Evolutionary conservation across 83 land plant species (phyloP), one percentile per base, ranked within the genome.

Genomic region (Larix sibirica): DNA sequence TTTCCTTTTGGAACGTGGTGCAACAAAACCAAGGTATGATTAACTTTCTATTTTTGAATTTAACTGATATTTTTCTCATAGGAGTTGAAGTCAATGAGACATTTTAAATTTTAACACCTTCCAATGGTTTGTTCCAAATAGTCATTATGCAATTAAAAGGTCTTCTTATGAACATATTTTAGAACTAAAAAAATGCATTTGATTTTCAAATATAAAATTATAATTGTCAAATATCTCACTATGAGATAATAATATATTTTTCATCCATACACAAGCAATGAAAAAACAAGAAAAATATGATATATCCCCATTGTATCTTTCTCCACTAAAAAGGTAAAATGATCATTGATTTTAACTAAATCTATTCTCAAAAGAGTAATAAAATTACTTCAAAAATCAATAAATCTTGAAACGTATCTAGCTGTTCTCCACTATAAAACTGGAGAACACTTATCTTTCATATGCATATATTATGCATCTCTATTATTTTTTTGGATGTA

Each of bases 11-110:
- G 99, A 99, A 24, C 94, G 98, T 81, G 99, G 99, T 82, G 94
- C 99, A 47, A 98, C 99, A 14, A 96, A 91, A 81, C 97, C 99
- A 74, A 96, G 99, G 98, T 94, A 88, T 4, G 33, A 2, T 31
- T 14, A 16, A 28, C 28, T 28, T 71, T 71, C 40, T 40, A 21
- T 28, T 5, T 71, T 40, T 71, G 8, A 21, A 10, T 33, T 20
- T 2, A 40, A 40, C 10, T 40, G 28, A 28, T 0, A 28, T 28
- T 28, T 28, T 28, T 0, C 28, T 28, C 28, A 28, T 0, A 28
- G 28, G 28, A 28, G 28, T 28, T 28, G 28, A 28, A 28, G 28
- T 28, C 28, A 28, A 28, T 28, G 28, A 28, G 28, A 28, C 0
- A 28, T 28, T 28, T 28, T 28, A 28, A 28, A 0, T 28, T 67